Percentiles rank a stretch among this genome's conserved stretches.
Conservation (phyloP, 1,284 basidiomycete genomes). For the Ceratobasidium sp. region DNA sequence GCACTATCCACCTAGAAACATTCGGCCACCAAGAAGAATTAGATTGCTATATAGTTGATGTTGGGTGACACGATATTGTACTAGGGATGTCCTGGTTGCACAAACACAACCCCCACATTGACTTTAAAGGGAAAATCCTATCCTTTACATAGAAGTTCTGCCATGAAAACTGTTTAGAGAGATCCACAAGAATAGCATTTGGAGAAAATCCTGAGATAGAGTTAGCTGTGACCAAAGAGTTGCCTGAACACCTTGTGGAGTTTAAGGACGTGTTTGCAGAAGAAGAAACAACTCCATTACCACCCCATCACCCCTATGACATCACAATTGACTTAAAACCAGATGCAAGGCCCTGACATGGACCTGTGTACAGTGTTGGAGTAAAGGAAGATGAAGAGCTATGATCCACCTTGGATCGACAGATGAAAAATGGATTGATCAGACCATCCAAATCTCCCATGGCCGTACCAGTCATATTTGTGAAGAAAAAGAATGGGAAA, state of each 20-base stretch:
- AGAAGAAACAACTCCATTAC: slow-evolving; percentile 37
- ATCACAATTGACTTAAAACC: slow-evolving; percentile 44
- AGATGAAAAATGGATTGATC: slow-evolving; percentile 50
- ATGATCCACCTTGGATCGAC: slow-evolving; percentile 22
- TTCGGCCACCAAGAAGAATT: background rate
- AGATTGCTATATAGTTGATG: background rate
- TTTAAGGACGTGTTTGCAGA: slow-evolving; percentile 45
- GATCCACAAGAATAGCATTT: background rate
- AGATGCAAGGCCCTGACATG: background rate
- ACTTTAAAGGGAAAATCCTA: slow-evolving; percentile 22
- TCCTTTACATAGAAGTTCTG: background rate
- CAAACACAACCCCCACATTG: slow-evolving; percentile 44
- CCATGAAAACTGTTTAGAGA: background rate
- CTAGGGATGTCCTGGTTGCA: slow-evolving; percentile 48
- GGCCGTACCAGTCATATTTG: slow-evolving; percentile 61
- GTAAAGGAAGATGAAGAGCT: slow-evolving; percentile 13
- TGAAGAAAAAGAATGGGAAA: slow-evolving; percentile 60
- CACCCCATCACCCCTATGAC: slow-evolving; percentile 46
- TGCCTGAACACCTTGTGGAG: slow-evolving; percentile 33
- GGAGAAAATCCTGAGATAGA: background rate
- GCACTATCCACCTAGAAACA: background rate
- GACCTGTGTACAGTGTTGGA: slow-evolving; percentile 14
- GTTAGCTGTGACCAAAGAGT: background rate
- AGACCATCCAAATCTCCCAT: slow-evolving; percentile 54
- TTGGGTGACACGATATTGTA: slow-evolving; percentile 25